Base-by-base conservation (phyloP, 1,139 yeast species). In the Pichia sp. region DNA sequence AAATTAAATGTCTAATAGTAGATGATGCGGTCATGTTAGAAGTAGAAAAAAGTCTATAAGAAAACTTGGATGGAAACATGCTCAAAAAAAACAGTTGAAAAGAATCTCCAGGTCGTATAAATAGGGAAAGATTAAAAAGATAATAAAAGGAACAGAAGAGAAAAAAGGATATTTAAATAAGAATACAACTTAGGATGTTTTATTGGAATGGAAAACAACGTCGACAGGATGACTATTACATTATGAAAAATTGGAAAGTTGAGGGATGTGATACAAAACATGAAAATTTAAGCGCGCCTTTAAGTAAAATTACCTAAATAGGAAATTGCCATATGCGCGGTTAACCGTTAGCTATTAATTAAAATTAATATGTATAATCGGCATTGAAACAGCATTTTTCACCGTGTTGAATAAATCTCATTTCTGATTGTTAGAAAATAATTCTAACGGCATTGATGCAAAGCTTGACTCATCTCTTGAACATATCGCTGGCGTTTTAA, bases 1-100 rank as follows among this genome's bases (percentile, higher is more conserved):
- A 83, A 12, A 86, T 75, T 58, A 90, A 71, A 61, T 89, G 96
- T 63, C 90, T 85, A 23, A 57, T 46, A 26, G 50, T 35, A 12
- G 48, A 35, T 6, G 54, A 35, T 26, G 53, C 47, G 1, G 59
- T 40, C 58, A 53, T 57, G 12, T 41, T 37, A 4, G 37, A 26
- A 8, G 51, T 48, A 3, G 59, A 47, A 26, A 55, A 55, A 1
- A 46, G 28, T 50, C 61, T 56, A 22, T 43, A 46, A 6, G 51
- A 27, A 6, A 48, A 22, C 23, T 45, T 50, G 27, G 45, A 23
- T 16, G 47, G 30, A 42, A 47, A 43, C 44, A 41, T 47, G 11
- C 7, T 37, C 6, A 10, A 5, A 28, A 24, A 6, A 4, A 28
- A 28, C 6, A 7, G 9, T 7, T 12, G 7, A 12, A 16, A 30